A percentile compares a stretch with the other conserved stretches of the same genome.
Conservation (phyloP, 2,329 filamentous ascomycete genomes). For the Fusarium agapanthi region DNA sequence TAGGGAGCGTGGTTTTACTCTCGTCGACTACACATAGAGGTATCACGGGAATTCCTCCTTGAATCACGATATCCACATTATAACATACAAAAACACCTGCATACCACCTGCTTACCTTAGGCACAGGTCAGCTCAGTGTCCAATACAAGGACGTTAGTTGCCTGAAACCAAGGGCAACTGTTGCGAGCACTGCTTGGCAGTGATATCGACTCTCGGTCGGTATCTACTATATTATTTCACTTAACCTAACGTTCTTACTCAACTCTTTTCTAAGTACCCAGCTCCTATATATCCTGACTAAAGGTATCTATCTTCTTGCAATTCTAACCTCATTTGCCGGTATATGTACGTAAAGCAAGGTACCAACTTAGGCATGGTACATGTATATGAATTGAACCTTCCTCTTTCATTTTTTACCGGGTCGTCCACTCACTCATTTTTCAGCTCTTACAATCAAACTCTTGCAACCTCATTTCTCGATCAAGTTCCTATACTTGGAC, state of each 20-base stretch:
- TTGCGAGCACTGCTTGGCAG: constrained; percentile 10
- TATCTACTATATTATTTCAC: neutral
- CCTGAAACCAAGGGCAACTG: neutral
- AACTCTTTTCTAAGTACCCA: neutral
- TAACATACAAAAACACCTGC: neutral
- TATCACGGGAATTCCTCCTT: neutral
- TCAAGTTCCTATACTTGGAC: neutral
- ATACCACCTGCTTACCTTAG: neutral
- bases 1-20: neutral
- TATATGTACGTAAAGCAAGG: neutral
- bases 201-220: neutral
- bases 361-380: neutral
- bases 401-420: neutral
- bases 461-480: neutral
- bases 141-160: neutral
- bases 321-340: neutral
- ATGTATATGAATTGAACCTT: neutral
- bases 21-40: neutral
- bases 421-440: neutral
- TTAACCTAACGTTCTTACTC: neutral
- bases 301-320: neutral
- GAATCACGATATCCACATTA: neutral
- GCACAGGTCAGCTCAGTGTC: neutral
- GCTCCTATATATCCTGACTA: neutral
- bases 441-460: neutral